Evolutionary conservation across 2,329 filamentous ascomycete species (phyloP).

Genomic region (Xylaria sp.): DNA sequence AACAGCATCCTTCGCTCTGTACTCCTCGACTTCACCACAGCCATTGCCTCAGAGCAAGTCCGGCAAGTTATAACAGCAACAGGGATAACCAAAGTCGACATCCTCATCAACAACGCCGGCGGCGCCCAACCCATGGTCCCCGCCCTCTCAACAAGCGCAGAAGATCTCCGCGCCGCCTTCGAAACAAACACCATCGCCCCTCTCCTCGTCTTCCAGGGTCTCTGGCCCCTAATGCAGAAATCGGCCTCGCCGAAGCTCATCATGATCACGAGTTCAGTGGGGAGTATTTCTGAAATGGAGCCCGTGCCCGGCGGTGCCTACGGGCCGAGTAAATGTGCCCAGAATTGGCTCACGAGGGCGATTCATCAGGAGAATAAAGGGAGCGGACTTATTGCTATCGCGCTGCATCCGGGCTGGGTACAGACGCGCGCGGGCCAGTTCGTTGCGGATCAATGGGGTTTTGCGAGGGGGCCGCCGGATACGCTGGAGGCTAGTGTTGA

Average conservation of each 20-base stretch:
- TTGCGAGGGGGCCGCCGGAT: constrained; percentile 24
- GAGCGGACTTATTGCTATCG: constrained; percentile 26
- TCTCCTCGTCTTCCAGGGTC: constrained; percentile 33
- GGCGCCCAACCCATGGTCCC: constrained; percentile 31
- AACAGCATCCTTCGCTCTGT: constrained; percentile 33
- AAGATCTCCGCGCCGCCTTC: constrained; percentile 37
- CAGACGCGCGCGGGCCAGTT: constrained; percentile 30
- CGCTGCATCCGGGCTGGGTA: constrained; percentile 39
- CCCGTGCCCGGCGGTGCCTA: constrained; percentile 32
- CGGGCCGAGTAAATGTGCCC: constrained; percentile 33
- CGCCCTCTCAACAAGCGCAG: constrained; percentile 28
- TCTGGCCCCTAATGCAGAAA: constrained; percentile 35
- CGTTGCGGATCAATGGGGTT: constrained; percentile 32
- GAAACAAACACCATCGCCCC: constrained; percentile 42
- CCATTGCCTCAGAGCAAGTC: constrained; percentile 28
- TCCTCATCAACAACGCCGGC: constrained; percentile 49
- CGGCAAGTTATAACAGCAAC: constrained; percentile 27
- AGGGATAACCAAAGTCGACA: constrained; percentile 39
- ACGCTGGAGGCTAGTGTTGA: constrained; percentile 32
- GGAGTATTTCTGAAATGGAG: constrained; percentile 32
- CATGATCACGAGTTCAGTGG: constrained; percentile 35
- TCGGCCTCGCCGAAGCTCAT: constrained; percentile 31
- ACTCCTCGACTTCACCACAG: constrained; percentile 34
- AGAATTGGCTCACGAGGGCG: constrained; percentile 33
- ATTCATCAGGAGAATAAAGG: constrained; percentile 29